phyloP scores from a whole-genome alignment of 768 basidiomycete genomes.

The Rhodotorula diobovata region DNA sequence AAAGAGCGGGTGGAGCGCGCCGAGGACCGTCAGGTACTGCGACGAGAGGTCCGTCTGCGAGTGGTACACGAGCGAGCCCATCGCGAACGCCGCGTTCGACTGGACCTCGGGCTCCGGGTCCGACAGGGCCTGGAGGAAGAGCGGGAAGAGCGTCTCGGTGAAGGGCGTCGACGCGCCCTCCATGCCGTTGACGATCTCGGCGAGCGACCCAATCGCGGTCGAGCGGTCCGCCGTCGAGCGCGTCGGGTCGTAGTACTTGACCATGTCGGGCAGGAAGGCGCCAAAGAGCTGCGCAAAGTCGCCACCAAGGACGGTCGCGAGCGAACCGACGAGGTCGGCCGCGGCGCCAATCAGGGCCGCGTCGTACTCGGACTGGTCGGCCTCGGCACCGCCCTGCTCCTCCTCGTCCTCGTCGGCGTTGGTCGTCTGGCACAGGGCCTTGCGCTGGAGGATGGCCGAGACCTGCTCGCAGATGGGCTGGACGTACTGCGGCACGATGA shows the following conservation, averaged over 20 bases:
- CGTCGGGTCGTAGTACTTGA: slow-evolving; percentile 84
- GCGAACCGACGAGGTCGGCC: slow-evolving; percentile 82
- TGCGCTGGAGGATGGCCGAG: slow-evolving; percentile 81
- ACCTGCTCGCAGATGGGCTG: slow-evolving; percentile 76
- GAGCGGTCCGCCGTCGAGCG: slow-evolving; percentile 87
- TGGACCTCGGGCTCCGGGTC: slow-evolving; percentile 89
- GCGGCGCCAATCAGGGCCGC: slow-evolving; percentile 90
- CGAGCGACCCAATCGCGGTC: slow-evolving; percentile 84
- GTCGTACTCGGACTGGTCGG: slow-evolving; percentile 91
- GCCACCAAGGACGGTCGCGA: slow-evolving; percentile 76
- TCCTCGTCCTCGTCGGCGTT: slow-evolving; percentile 49
- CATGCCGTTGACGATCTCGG: slow-evolving; percentile 91
- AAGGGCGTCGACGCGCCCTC: slow-evolving; percentile 70
- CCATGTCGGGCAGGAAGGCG: slow-evolving; percentile 81
- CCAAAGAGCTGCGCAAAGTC: slow-evolving; percentile 77
- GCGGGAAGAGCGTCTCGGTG: slow-evolving; percentile 72
- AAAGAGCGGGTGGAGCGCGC: slow-evolving; percentile 76
- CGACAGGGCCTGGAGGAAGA: slow-evolving; percentile 74
- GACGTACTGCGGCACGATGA: slow-evolving; percentile 64
- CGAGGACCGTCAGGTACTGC: slow-evolving; percentile 74
- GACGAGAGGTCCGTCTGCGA: slow-evolving; percentile 71
- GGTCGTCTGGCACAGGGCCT: slow-evolving; percentile 92
- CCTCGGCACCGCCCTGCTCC: slow-evolving; percentile 60
- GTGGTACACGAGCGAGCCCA: slow-evolving; percentile 84
- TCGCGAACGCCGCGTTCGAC: slow-evolving; percentile 92